These are phyloP conservation scores for Peronosclerospora sorghi DNA, from an alignment of 352 stramenopile genomes.

Conservation along the genomic window DNA sequence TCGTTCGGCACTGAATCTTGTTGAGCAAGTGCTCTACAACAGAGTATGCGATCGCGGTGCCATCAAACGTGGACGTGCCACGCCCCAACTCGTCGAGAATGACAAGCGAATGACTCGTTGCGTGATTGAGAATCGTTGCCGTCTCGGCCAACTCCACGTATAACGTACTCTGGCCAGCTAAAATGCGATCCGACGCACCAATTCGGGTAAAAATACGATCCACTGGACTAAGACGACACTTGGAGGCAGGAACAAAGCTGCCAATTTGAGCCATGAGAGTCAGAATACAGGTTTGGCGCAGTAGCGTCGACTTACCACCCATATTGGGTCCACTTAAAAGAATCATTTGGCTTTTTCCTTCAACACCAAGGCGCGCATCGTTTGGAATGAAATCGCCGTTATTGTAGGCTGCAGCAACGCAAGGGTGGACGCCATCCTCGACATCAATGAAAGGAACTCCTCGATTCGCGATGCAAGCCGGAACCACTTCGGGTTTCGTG, in stretches of 20 bases:
- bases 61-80: conserved; percentile 98
- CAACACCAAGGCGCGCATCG: conserved; percentile 85
- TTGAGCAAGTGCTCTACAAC: conserved; percentile 90
- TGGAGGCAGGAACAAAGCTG: conserved; percentile 95
- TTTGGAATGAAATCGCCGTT: conserved; percentile 95
- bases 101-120: conserved; percentile 92
- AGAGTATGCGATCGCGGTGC: conserved; percentile 95
- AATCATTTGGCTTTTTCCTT: conserved; percentile 60
- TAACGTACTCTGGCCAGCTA: conserved; percentile 98
- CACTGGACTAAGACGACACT: conserved; percentile 90
- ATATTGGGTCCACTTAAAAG: conserved; percentile 97
- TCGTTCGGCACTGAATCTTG: conserved; percentile 84
- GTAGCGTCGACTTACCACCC: conserved; percentile 96
- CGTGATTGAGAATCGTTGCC: conserved; percentile 93
- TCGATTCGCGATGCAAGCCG: conserved; percentile 33
- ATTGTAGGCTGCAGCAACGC: conserved; percentile 76
- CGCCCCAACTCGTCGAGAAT: conserved; percentile 98
- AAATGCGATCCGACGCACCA: conserved; percentile 95
- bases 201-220: conserved; percentile 99
- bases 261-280: conserved; percentile 98
- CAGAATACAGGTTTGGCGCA: conserved; percentile 97
- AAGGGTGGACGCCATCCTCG: conserved; percentile 91
- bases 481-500: conserved; percentile 85
- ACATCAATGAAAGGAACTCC: conserved; percentile 82
- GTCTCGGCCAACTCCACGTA: conserved; percentile 99